Evolutionary conservation across 345 rosid species (phyloP).

Genomic region (Salix suchowensis): DNA sequence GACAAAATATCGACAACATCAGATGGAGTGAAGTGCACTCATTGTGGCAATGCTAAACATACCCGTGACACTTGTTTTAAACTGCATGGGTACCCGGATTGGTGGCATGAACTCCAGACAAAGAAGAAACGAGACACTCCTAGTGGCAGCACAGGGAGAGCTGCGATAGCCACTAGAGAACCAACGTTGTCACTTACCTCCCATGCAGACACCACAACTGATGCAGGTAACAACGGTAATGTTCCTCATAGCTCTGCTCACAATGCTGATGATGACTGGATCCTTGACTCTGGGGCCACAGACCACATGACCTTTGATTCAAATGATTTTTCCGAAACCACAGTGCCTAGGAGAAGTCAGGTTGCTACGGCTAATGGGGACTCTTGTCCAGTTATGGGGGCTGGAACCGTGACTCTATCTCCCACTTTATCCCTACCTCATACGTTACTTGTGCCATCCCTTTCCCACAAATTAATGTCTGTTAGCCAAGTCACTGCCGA

Average conservation of each 20-base stretch:
- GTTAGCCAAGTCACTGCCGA: background rate
- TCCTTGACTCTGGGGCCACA: background rate
- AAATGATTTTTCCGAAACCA: background rate
- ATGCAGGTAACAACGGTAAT: background rate
- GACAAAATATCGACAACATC: fast-evolving
- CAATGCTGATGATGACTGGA: background rate
- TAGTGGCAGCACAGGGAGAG: background rate
- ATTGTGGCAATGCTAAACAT: background rate
- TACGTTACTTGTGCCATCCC: background rate
- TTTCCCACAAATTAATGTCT: background rate
- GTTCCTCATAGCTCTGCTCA: too few species aligned
- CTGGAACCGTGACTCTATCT: background rate
- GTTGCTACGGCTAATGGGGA: conserved; percentile 2
- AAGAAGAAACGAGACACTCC: background rate
- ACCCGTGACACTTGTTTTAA: background rate
- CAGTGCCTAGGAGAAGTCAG: fast-evolving
- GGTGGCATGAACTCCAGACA: background rate
- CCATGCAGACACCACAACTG: background rate
- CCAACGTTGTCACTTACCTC: background rate
- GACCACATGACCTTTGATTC: background rate
- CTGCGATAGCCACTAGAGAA: background rate
- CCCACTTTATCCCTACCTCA: background rate
- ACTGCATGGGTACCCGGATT: background rate
- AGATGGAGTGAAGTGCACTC: background rate
- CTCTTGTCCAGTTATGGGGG: background rate